Percentiles rank a stretch among this genome's conserved stretches.
Conservation (phyloP, 148 eudicot genomes). For the Oxyria digyna region DNA sequence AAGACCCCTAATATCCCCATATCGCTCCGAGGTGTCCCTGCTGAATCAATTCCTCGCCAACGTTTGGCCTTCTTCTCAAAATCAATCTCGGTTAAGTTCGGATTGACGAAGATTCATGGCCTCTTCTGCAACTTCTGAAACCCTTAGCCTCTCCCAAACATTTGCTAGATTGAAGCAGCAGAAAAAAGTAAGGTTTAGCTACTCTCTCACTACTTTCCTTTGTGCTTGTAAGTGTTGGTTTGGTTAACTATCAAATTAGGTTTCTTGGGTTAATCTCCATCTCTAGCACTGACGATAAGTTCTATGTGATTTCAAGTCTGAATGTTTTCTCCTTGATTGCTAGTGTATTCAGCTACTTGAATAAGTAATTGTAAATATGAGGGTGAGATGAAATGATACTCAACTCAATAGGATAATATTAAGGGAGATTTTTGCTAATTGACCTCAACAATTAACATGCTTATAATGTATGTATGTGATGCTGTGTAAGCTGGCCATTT, state of each 20-base stretch:
- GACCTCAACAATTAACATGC: neutral
- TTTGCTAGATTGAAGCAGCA: conserved; percentile 46
- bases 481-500: no score
- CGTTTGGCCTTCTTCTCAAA: neutral
- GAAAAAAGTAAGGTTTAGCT: conserved; percentile 36
- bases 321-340: neutral
- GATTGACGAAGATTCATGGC: neutral
- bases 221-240: neutral
- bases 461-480: no score
- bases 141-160: conserved; percentile 62
- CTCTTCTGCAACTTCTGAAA: conserved; percentile 14
- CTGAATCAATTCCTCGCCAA: neutral
- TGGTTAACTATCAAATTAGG: neutral
- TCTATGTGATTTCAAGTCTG: neutral
- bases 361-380: neutral
- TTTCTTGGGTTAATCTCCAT: neutral
- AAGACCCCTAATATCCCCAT: no score
- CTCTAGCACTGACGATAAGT: neutral
- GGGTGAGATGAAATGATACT: neutral
- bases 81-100: neutral
- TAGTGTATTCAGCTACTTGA: neutral
- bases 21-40: no score
- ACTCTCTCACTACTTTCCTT: neutral
- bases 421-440: neutral
- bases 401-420: neutral